Conservation (phyloP, 345 rosid species). For the Anastatica hierochuntica region DNA sequence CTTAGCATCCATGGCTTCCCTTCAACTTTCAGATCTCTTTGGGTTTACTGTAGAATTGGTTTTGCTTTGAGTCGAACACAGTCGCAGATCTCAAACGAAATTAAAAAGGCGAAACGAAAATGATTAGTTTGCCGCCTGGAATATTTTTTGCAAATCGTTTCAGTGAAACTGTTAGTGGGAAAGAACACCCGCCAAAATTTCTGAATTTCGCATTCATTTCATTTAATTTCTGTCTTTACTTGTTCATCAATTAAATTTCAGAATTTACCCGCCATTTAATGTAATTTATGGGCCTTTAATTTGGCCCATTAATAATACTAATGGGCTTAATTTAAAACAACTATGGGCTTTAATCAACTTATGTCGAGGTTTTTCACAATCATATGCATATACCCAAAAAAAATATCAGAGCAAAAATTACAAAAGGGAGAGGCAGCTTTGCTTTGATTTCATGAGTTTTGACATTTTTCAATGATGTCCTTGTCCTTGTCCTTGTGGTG, state of each 20-base stretch:
- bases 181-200: conserved; percentile 7
- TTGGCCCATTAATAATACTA: not conserved
- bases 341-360: not conserved
- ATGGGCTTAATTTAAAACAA: not conserved
- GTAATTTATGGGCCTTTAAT: not conserved
- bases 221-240: no score
- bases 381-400: not conserved
- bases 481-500: conserved; percentile 10
- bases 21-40: conserved; percentile 12
- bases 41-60: not conserved
- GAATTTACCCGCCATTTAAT: conserved; percentile 13
- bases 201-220: not conserved
- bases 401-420: not conserved
- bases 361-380: not conserved
- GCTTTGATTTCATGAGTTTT: not conserved
- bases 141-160: not conserved
- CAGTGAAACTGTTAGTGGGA: conserved; percentile 7
- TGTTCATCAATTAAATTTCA: not conserved
- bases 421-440: conserved; percentile 8
- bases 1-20: conserved; percentile 37
- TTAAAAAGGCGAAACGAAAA: not conserved
- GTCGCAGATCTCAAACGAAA: not conserved
- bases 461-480: conserved; percentile 49
- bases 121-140: conserved; percentile 9
- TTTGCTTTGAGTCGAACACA: not conserved